A percentile compares a stretch with the other conserved stretches of the same genome.
phyloP scores from a whole-genome alignment of 1,139 yeast species.

The Candida pseudoviswanathii region DNA sequence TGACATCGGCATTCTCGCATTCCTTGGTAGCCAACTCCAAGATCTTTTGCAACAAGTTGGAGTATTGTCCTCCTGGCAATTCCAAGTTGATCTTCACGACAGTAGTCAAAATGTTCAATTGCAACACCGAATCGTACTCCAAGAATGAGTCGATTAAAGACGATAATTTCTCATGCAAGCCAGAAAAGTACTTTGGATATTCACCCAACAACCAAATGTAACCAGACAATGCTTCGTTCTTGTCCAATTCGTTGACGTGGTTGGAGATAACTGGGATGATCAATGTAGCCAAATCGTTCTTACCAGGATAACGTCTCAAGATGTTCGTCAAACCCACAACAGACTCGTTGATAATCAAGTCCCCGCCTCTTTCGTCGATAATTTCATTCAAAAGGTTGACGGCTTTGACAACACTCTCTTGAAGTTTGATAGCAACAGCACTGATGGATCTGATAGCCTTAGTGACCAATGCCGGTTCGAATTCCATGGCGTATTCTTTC shows the following conservation, averaged over 20 bases:
- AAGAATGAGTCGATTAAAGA: slow-evolving; percentile 63
- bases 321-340: slow-evolving; percentile 77
- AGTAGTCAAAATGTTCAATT: slow-evolving; percentile 74
- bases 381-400: slow-evolving; percentile 75
- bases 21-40: slow-evolving; percentile 78
- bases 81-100: slow-evolving; percentile 73
- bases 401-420: slow-evolving; percentile 64
- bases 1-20: slow-evolving; percentile 86
- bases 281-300: slow-evolving; percentile 58
- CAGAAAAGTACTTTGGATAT: slow-evolving; percentile 74
- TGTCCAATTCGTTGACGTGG: slow-evolving; percentile 59
- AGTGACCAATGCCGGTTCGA: slow-evolving; percentile 85
- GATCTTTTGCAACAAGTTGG: slow-evolving; percentile 64
- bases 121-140: slow-evolving; percentile 76
- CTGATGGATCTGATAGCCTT: slow-evolving; percentile 85
- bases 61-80: slow-evolving; percentile 25
- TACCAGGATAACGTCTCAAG: slow-evolving; percentile 74
- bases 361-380: slow-evolving; percentile 73
- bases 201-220: slow-evolving; percentile 91
- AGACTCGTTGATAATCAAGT: slow-evolving; percentile 78
- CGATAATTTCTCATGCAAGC: slow-evolving; percentile 43
- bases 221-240: slow-evolving; percentile 68
- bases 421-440: slow-evolving; percentile 81
- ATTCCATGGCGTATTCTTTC: slow-evolving; percentile 92
- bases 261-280: slow-evolving; percentile 71